Conservation (phyloP, 2,329 filamentous ascomycete genomes). For the Botryotinia globosa region DNA sequence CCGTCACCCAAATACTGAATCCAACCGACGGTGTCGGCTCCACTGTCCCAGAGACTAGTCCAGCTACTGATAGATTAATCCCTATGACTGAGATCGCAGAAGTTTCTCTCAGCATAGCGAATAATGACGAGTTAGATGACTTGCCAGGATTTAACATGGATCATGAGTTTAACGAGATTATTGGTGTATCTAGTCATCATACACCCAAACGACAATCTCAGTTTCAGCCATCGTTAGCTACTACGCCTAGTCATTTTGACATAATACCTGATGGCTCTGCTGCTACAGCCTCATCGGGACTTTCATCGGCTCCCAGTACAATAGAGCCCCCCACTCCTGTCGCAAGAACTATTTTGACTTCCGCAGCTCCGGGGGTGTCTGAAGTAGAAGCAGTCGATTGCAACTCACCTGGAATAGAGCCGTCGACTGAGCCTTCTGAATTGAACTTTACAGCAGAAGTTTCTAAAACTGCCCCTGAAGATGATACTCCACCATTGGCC, state of each 20-base stretch:
- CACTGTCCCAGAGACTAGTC: conserved; percentile 38
- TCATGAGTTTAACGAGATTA: conserved; percentile 28
- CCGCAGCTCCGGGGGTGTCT: not conserved
- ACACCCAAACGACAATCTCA: conserved; percentile 6
- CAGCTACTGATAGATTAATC: conserved; percentile 25
- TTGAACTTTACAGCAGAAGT: not conserved
- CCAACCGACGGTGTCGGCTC: conserved; percentile 20
- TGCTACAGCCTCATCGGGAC: conserved; percentile 4
- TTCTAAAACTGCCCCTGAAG: not conserved
- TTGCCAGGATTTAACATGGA: conserved; percentile 36
- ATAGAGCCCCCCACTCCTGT: conserved; percentile 11
- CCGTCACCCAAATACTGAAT: conserved; percentile 16
- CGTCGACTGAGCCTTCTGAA: not conserved
- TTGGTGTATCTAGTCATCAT: conserved; percentile 16
- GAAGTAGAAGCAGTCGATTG: not conserved
- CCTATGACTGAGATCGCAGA: conserved; percentile 34
- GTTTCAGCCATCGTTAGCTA: not conserved
- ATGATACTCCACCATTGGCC: not conserved
- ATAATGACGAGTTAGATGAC: conserved; percentile 26
- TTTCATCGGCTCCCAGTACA: conserved; percentile 12
- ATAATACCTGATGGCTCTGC: not conserved
- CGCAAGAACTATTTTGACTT: not conserved
- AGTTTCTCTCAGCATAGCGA: conserved; percentile 28
- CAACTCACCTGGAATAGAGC: not conserved
- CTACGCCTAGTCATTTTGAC: not conserved